These are phyloP conservation scores for Saturnispora sanitii DNA, from an alignment of 805 yeast species.

Conservation along the genomic window DNA sequence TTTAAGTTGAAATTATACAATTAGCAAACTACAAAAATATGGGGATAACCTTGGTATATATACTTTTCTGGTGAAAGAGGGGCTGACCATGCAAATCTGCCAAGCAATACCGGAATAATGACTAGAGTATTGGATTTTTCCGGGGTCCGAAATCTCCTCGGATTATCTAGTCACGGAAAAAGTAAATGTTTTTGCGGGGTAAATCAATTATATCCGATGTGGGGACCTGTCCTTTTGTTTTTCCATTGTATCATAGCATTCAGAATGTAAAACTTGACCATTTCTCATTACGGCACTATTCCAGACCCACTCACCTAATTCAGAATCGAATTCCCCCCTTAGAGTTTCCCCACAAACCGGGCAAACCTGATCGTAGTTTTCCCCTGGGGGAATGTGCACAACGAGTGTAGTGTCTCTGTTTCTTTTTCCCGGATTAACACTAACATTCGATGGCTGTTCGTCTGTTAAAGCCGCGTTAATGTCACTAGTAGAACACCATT, in stretches of 20 bases:
- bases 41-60: too few species aligned
- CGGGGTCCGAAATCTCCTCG: too few species aligned
- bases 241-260: slow-evolving; percentile 58
- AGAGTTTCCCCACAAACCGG: slow-evolving; percentile 63
- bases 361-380: slow-evolving; percentile 50
- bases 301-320: slow-evolving; percentile 78
- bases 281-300: slow-evolving; percentile 46
- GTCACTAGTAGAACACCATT: slow-evolving; percentile 55
- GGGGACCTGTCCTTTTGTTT: slow-evolving; percentile 28
- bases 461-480: slow-evolving; percentile 11
- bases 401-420: slow-evolving; percentile 38
- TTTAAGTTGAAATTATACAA: too few species aligned
- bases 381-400: slow-evolving; percentile 59
- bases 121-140: neutral
- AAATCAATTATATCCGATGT: slow-evolving; percentile 6
- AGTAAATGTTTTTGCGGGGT: slow-evolving; percentile 6
- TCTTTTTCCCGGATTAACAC: too few species aligned
- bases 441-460: slow-evolving; percentile 1
- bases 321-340: slow-evolving; percentile 60
- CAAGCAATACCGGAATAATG: neutral
- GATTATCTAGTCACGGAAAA: neutral
- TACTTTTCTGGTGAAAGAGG: too few species aligned
- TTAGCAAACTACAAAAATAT: too few species aligned
- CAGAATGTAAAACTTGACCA: slow-evolving; percentile 46
- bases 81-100: too few species aligned